A percentile compares a stretch with the other conserved stretches of the same genome.
These are phyloP conservation scores for Starmerella apicola DNA, from an alignment of 805 yeast species.

Conservation along the genomic window DNA sequence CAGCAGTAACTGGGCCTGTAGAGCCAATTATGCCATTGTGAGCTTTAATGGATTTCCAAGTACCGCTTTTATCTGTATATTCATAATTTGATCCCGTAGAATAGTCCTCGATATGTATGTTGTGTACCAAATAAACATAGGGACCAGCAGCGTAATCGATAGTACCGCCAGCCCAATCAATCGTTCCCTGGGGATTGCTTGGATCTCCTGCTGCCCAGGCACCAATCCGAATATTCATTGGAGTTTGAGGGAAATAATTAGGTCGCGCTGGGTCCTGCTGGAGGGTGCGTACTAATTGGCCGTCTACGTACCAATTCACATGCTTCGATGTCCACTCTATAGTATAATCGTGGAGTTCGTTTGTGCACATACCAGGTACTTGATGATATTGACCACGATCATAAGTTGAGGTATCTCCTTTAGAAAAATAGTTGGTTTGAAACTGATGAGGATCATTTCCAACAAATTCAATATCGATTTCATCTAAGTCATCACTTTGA, in stretches of 20 bases:
- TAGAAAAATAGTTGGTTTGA: conserved; percentile 62
- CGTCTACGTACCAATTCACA: conserved; percentile 64
- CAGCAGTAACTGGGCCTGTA: conserved; percentile 8
- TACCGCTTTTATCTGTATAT: conserved; percentile 33
- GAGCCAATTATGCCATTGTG: conserved; percentile 45
- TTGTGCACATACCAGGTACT: conserved; percentile 41
- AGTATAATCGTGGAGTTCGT: conserved; percentile 60
- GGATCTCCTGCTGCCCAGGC: conserved; percentile 41
- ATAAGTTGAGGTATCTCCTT: conserved; percentile 65
- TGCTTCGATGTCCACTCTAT: conserved; percentile 67
- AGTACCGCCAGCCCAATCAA: conserved; percentile 61
- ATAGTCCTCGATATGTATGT: conserved; percentile 45
- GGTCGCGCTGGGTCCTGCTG: conserved; percentile 25
- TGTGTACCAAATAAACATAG: conserved; percentile 51
- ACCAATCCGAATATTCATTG: conserved; percentile 58
- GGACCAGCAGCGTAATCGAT: conserved; percentile 36
- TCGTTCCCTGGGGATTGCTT: conserved; percentile 43
- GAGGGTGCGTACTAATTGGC: conserved; percentile 52
- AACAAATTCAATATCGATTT: conserved; percentile 77
- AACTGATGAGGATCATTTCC: conserved; percentile 68
- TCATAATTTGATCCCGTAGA: conserved; percentile 36
- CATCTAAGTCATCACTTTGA: conserved; percentile 78
- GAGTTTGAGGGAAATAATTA: conserved; percentile 82
- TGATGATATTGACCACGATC: conserved; percentile 67
- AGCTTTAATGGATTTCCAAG: conserved; percentile 31